Conservation (phyloP, 805 yeast species). For the Candida sonorensis region DNA sequence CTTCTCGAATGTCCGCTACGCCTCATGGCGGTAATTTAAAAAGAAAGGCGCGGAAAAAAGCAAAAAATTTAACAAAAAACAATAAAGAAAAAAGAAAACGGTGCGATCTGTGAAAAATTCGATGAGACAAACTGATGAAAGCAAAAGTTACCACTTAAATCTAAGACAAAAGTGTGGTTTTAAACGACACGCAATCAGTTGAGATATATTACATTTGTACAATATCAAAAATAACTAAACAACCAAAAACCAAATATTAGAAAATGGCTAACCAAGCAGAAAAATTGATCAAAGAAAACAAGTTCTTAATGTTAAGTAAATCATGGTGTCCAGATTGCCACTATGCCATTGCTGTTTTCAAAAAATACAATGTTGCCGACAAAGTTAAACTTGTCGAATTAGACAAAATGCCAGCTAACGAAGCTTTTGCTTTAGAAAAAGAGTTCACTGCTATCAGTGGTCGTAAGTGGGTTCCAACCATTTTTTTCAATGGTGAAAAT, state of each 20-base stretch:
- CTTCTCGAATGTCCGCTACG: too few species aligned
- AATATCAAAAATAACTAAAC: not conserved
- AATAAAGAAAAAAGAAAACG: too few species aligned
- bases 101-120: too few species aligned
- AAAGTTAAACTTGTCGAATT: conserved; percentile 54
- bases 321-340: conserved; percentile 79
- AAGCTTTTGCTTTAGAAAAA: conserved; percentile 46
- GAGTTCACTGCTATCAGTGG: conserved; percentile 53
- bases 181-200: too few species aligned
- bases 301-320: conserved; percentile 54
- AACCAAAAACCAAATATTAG: not conserved
- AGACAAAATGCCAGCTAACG: conserved; percentile 44
- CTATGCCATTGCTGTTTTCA: conserved; percentile 51
- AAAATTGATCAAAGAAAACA: conserved; percentile 37
- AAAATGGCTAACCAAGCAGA: conserved; percentile 31
- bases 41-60: too few species aligned
- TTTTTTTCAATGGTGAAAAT: conserved; percentile 51
- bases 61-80: too few species aligned
- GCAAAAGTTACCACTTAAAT: too few species aligned
- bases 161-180: too few species aligned
- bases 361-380: conserved; percentile 41
- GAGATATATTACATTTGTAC: too few species aligned
- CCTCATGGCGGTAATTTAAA: too few species aligned
- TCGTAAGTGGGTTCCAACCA: conserved; percentile 64
- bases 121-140: too few species aligned